Percentiles rank a stretch among this genome's conserved stretches.
These are phyloP conservation scores for Colletotrichum kahawae DNA, from an alignment of 2,329 filamentous ascomycete species.

Conservation along the genomic window DNA sequence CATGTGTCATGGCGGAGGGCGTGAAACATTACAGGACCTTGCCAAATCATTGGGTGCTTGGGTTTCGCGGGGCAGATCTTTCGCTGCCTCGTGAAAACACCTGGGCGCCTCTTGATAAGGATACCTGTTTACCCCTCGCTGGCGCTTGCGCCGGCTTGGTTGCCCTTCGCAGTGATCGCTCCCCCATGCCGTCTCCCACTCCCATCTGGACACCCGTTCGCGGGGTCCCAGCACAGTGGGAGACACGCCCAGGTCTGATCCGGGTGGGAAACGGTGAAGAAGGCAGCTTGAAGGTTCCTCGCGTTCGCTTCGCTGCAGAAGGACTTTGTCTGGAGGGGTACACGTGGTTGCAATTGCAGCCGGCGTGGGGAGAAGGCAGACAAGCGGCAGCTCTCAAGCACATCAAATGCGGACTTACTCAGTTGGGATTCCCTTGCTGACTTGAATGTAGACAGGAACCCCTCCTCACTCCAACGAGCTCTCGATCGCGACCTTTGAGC, in stretches of 20 bases:
- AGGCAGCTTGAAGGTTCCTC: background rate
- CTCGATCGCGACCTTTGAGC: background rate
- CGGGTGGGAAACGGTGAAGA: background rate
- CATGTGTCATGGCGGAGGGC: background rate
- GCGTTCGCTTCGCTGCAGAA: background rate
- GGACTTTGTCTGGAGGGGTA: background rate
- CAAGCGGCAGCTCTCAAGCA: background rate
- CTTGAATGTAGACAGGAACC: background rate
- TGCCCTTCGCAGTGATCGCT: background rate
- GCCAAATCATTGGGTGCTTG: background rate
- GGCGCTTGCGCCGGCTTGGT: background rate
- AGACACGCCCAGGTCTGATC: background rate
- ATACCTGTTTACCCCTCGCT: fast-evolving
- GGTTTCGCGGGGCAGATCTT: background rate
- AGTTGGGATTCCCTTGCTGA: background rate
- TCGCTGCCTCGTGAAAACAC: fast-evolving
- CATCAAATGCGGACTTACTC: background rate
- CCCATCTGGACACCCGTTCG: background rate
- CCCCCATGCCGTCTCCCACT: background rate
- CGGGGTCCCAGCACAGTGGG: background rate
- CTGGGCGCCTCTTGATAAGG: background rate
- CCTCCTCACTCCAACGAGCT: background rate
- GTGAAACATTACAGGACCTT: background rate
- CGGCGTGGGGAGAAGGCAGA: background rate
- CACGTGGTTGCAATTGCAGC: background rate